Evolutionary conservation across 306 rosid species (phyloP).

Genomic region (Vachellia pachyceras): DNA sequence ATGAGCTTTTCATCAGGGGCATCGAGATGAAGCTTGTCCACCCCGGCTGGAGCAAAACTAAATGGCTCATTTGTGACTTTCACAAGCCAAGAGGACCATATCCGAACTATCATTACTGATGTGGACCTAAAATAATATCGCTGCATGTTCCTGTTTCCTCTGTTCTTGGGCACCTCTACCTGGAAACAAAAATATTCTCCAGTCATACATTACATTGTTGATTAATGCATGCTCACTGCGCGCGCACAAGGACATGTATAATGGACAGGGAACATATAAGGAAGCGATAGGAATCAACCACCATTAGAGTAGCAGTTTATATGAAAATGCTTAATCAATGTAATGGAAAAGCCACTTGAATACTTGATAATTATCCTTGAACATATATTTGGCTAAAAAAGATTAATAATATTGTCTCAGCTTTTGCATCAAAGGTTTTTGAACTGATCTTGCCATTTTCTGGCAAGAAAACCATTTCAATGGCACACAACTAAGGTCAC

Average conservation of each 20-base stretch:
- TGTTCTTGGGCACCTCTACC: constrained; percentile 90
- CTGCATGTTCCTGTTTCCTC: constrained; percentile 89
- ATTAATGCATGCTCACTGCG: constrained; percentile 9
- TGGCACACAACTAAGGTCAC: constrained; percentile 15
- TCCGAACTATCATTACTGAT: constrained; percentile 68
- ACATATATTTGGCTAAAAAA: background rate
- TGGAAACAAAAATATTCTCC: constrained; percentile 44
- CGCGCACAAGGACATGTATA: background rate
- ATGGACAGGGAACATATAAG: background rate
- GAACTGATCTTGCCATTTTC: background rate
- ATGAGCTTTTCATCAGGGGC: constrained; percentile 78
- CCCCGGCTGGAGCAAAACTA: constrained; percentile 75
- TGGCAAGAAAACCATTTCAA: constrained; percentile 24
- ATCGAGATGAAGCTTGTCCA: constrained; percentile 83
- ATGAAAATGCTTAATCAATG: background rate
- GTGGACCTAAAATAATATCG: constrained; percentile 78
- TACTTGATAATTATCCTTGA: background rate
- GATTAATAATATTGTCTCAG: background rate
- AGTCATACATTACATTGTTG: constrained; percentile 18
- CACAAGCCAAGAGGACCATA: constrained; percentile 98
- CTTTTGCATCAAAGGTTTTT: background rate
- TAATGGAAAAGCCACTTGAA: background rate
- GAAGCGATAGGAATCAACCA: background rate
- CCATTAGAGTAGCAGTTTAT: background rate
- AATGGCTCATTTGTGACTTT: constrained; percentile 66